Base-by-base conservation (phyloP, 2,329 filamentous ascomycete species). In the Botrytis aclada region DNA sequence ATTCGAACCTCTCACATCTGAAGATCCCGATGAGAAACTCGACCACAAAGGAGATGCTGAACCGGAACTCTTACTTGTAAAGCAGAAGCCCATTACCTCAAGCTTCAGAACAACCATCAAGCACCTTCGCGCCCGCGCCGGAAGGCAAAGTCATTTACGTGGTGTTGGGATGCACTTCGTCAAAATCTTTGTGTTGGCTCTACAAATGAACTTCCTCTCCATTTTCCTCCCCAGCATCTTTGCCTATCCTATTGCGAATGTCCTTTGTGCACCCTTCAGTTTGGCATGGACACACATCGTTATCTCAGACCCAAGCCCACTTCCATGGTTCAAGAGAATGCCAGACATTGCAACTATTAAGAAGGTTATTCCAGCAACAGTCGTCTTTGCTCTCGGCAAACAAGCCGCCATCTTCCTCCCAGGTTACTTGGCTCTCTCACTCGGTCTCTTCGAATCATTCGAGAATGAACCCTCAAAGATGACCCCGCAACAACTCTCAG, bases 281-380 rank as follows among this genome's bases (percentile, higher is more conserved):
- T 88, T 95, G 77, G 87, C 89, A 70, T 97, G 94, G 94, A 93
- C 94, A 5, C 94, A 97, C 82, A 90, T 93, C 78, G 89, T 97
- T 80, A 94, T 98, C 80, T 90, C 93, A 2, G 85, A 89, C 70
- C 89, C 90, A 8, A 90, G 88, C 72, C 80, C 85, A 65, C 87
- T 88, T 81, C 84, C 83, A 77, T 94, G 91, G 85, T 92, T 87
- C 83, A 75, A 75, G 29, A 74, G 93, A 73, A 86, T 97, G 69
- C 90, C 92, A 25, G 83, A 89, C 63, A 88, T 89, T 77, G 86
- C 85, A 79, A 86, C 89, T 69, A 92, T 91, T 84, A 86, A 88
- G 79, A 89, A 92, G 73, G 90, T 94, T 75, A 90, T 88, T 74
- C 81, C 89, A 65, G 92, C 94, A 34, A 88, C 92, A 32, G 85